Evolutionary conservation across 2,329 filamentous ascomycete species (phyloP).

Genomic region (Nemania diffusa): DNA sequence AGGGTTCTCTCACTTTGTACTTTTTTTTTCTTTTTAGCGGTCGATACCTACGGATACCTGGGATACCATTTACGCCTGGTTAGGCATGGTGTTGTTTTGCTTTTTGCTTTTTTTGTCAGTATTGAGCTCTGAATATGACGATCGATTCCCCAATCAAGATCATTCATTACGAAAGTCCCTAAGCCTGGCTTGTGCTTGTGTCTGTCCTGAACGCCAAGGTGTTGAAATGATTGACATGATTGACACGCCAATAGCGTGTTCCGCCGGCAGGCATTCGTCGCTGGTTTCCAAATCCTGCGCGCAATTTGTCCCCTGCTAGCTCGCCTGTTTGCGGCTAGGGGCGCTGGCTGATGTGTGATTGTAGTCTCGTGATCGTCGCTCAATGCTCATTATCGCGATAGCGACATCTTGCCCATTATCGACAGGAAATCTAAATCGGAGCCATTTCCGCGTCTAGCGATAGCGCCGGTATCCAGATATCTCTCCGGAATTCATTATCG

Average conservation of each 20-base stretch:
- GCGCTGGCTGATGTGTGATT: slow-evolving; percentile 17
- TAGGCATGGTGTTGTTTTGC: background rate
- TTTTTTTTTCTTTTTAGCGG: background rate
- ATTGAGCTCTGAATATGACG: background rate
- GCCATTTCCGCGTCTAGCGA: background rate
- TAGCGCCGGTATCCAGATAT: background rate
- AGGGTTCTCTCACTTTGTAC: background rate
- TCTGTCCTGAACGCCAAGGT: slow-evolving; percentile 8
- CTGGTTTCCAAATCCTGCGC: background rate
- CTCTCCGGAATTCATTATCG: background rate
- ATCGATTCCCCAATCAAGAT: background rate
- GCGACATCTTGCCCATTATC: background rate
- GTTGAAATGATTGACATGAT: background rate
- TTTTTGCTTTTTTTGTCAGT: background rate
- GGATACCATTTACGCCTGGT: background rate
- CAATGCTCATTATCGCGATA: slow-evolving; percentile 12
- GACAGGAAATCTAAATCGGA: background rate
- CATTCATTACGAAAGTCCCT: background rate
- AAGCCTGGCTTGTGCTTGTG: background rate
- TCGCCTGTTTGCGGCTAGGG: slow-evolving; percentile 5
- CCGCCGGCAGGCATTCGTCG: slow-evolving; percentile 21
- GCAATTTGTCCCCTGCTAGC: slow-evolving; percentile 12
- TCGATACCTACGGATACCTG: background rate
- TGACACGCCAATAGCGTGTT: slow-evolving; percentile 5
- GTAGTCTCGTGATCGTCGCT: background rate